Evolutionary conservation across 805 yeast genomes (phyloP), one percentile per base, ranked within the genome.

Genomic region (Lipomyces yamadae): DNA sequence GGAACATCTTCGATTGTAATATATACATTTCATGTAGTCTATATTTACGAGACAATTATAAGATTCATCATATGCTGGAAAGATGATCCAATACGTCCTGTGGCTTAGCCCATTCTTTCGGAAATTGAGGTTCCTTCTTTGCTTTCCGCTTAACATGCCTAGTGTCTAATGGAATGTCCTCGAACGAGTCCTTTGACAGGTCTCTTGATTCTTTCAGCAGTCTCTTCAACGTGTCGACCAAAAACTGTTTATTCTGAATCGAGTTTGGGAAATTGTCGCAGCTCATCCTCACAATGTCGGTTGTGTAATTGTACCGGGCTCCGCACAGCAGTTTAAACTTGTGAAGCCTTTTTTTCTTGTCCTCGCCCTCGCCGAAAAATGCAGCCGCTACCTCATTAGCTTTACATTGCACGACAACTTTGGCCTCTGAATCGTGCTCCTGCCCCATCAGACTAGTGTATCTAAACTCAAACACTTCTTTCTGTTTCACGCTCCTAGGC

Each of bases 251-350:
- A 78, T 95, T 95, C 78, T 94, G 98, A 1, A 96, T 85, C 54
- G 97, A 88, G 73, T 91, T 91, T 6, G 86, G 81, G 76, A 83
- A 91, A 73, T 83, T 83, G 61, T 84, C 87, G 42, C 86, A 79
- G n/a, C 91, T 81, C 78, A 92, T 84, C 71, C 84, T 85, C 74
- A 94, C 83, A 18, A 78, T 76, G 74, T 90, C 88, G 0, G 83
- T 83, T 42, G 79, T 78, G 70, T 82, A 82, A 77, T 92, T 86
- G 76, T 88, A 92, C 77, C 96, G 87, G 42, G 87, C 83, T 32
- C 92, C 96, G 2, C 96, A 86, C 70, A 94, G 79, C 18, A 94
- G 81, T 78, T 86, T 86, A 72, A 95, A 85, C 77, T 93, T 93
- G 76, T 90, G 97, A 50, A 81, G 76, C 74, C 87, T 86, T 62